Evolutionary conservation across 1,284 basidiomycete genomes (phyloP).

Genomic region (Tetrapyrgos nigripes): DNA sequence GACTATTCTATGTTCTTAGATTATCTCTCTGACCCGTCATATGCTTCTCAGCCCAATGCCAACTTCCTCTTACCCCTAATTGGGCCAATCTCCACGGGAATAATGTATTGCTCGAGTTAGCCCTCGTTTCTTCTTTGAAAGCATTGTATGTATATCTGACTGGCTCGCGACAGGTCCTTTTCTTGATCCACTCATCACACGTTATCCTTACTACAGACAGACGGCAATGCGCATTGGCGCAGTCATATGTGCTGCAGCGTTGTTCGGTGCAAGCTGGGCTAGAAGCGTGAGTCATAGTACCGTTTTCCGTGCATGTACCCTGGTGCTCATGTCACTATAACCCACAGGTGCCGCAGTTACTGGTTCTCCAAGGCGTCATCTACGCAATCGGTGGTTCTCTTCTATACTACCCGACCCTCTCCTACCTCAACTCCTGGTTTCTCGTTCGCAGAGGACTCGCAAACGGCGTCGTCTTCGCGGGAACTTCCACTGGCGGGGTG

Average conservation of each 20-base stretch:
- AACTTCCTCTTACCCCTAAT: constrained; percentile 13
- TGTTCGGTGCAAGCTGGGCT: constrained; percentile 43
- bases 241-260: constrained; percentile 32
- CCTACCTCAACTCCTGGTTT: constrained; percentile 52
- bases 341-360: constrained; percentile 35
- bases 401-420: constrained; percentile 41
- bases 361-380: constrained; percentile 44
- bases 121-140: constrained; percentile 37
- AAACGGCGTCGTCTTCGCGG: constrained; percentile 48
- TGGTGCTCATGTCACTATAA: background rate
- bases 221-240: constrained; percentile 38
- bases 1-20: constrained; percentile 22
- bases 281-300: constrained; percentile 27
- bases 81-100: constrained; percentile 14
- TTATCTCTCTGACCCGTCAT: constrained; percentile 16
- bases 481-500: constrained; percentile 42
- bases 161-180: constrained; percentile 23
- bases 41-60: constrained; percentile 11
- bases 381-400: constrained; percentile 46
- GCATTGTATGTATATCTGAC: constrained; percentile 32
- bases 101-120: constrained; percentile 37
- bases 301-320: background rate
- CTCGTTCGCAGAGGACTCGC: constrained; percentile 44
- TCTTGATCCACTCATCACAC: constrained; percentile 32
- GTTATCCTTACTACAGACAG: constrained; percentile 36